Evolutionary conservation across 1,284 basidiomycete species (phyloP), one percentile per base, ranked within the genome.

Genomic region (Cryptococcus sp.): DNA sequence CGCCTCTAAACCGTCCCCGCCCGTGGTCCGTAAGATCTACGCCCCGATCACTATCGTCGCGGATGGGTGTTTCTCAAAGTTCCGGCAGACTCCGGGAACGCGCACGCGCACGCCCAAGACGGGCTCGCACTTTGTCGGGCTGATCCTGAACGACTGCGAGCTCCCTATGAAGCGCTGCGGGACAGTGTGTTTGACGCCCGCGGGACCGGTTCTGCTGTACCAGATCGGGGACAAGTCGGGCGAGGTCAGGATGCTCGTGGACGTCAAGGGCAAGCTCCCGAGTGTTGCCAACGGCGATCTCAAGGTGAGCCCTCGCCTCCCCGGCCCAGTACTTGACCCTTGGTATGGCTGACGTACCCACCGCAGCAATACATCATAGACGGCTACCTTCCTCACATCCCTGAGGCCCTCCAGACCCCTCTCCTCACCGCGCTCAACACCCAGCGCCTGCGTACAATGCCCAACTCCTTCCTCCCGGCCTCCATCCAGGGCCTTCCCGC

Each of bases 61-160:
- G 7, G 95, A 98, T 74, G 95, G 95, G 0, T 97, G 92, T 76
- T 92, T 93, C 76, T 95, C 91, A 44, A 89, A 89, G 67, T 90
- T 91, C 79, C 81, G 88, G 47, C 66, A 71, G 15, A 66, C 68
- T 0, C 62, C 64, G 2, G 70, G 67, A 3, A 53, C 63, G 1
- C 59, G 66, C 18, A 53, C 66, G 4, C 77, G 68, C 79, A 81
- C 76, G 72, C 87, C 69, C 0, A 73, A 78, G 9, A 85, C 85
- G 9, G 82, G 85, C 58, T 87, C 86, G 46, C 84, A 92, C 76
- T 94, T 95, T 72, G 84, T 93, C 63, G 91, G 90, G 36, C 80
- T 86, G 6, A 80, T 94, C 13, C 79, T 96, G 35, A 82, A 89
- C 64, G 84, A 92, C 68, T 85, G 84, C 12, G 79, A 79, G 45